Evolutionary conservation across 2,329 filamentous ascomycete genomes (phyloP).

Genomic region (Annulohypoxylon truncatum): DNA sequence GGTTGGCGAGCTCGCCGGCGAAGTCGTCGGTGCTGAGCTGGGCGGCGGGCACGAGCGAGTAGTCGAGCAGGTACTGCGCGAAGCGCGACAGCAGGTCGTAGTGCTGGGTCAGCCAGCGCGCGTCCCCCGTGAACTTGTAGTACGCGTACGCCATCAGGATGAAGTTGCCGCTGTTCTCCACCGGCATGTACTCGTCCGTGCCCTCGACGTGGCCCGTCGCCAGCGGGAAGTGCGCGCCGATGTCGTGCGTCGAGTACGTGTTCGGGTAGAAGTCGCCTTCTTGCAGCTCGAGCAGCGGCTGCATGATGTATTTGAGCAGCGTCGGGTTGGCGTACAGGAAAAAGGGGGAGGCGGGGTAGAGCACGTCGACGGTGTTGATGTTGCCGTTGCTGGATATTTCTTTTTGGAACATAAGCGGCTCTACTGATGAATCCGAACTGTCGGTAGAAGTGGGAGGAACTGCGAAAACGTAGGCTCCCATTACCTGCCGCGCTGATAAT

Average conservation of each 20-base stretch:
- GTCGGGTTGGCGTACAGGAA: conserved; percentile 85
- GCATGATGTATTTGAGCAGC: conserved; percentile 80
- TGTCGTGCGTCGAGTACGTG: conserved; percentile 79
- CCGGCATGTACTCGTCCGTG: conserved; percentile 77
- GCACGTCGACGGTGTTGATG: conserved; percentile 85
- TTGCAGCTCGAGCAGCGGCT: conserved; percentile 82
- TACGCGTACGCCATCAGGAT: conserved; percentile 72
- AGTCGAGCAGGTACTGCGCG: conserved; percentile 78
- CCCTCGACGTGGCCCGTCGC: conserved; percentile 76
- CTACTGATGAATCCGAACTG: conserved; percentile 53
- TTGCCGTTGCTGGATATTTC: conserved; percentile 86
- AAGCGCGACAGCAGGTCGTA: conserved; percentile 76
- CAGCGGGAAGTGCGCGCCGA: conserved; percentile 77
- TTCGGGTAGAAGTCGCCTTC: conserved; percentile 84
- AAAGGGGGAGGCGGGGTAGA: conserved; percentile 85
- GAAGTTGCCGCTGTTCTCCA: conserved; percentile 79
- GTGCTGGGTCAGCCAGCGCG: conserved; percentile 56
- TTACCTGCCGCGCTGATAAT: conserved; percentile 79
- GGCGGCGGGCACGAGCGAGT: conserved; percentile 72
- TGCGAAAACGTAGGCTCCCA: conserved; percentile 80
- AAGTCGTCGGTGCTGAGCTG: conserved; percentile 82
- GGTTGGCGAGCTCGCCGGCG: conserved; percentile 75
- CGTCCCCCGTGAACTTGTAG: conserved; percentile 48
- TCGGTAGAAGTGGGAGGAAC: conserved; percentile 62
- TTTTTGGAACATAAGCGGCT: conserved; percentile 81